phyloP scores from a whole-genome alignment of 495 filamentous ascomycete species.

The Hypomontagnella monticulosa region DNA sequence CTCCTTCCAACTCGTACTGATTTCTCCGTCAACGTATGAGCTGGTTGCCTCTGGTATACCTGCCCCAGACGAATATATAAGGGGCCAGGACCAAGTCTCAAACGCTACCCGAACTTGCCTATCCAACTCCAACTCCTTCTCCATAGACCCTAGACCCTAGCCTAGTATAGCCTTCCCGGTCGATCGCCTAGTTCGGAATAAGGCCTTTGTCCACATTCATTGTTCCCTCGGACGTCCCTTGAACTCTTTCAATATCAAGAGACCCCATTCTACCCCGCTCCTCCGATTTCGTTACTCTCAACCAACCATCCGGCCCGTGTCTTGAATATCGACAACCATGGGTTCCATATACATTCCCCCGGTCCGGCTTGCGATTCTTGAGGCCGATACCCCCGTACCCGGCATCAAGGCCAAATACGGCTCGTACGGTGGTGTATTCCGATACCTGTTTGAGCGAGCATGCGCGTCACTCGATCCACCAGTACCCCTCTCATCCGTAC shows the following conservation, averaged over 20 bases:
- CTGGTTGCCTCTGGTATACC: too few species aligned
- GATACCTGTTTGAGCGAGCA: conserved; percentile 62
- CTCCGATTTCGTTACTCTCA: background rate
- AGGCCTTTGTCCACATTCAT: conserved; percentile 2
- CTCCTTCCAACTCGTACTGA: too few species aligned
- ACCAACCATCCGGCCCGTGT: background rate
- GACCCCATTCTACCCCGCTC: too few species aligned
- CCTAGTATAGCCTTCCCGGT: background rate
- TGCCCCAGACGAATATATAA: too few species aligned
- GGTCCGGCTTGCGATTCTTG: conserved; percentile 83
- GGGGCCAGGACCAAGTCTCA: too few species aligned
- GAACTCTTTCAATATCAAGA: background rate
- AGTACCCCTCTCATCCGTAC: conserved; percentile 44
- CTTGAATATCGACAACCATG: conserved; percentile 25
- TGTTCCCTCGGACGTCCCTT: background rate
- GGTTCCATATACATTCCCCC: conserved; percentile 52
- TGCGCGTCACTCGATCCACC: conserved; percentile 48
- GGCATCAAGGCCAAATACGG: conserved; percentile 68
- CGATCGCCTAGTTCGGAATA: background rate
- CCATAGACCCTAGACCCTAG: conserved; percentile 7
- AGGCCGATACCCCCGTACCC: conserved; percentile 77
- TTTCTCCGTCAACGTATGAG: too few species aligned
- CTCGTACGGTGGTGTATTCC: conserved; percentile 79
- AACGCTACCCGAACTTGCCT: too few species aligned
- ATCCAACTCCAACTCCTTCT: background rate